Evolutionary conservation across 2,329 filamentous ascomycete species (phyloP).

Genomic region (Fusarium redolens): DNA sequence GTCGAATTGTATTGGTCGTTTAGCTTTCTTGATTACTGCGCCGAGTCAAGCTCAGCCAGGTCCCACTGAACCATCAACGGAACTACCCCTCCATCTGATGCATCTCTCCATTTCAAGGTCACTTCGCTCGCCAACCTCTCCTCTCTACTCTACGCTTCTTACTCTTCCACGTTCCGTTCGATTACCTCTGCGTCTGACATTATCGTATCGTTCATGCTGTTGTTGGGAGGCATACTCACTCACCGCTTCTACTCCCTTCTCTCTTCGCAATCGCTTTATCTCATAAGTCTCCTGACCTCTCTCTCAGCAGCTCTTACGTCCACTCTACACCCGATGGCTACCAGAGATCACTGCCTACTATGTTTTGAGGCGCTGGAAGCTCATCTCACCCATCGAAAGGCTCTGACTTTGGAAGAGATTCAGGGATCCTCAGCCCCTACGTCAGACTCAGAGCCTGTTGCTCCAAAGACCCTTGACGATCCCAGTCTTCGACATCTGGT

Average conservation of each 20-base stretch:
- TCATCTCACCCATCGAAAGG: slow-evolving; percentile 75
- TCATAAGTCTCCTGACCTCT: slow-evolving; percentile 17
- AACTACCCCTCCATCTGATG: slow-evolving; percentile 26
- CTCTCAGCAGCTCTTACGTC: slow-evolving; percentile 1
- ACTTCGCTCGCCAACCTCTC: slow-evolving; percentile 5
- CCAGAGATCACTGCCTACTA: slow-evolving; percentile 85
- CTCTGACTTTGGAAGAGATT: slow-evolving; percentile 75
- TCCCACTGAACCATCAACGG: slow-evolving; percentile 11
- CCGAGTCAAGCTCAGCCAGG: slow-evolving; percentile 4
- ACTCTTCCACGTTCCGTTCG: not conserved
- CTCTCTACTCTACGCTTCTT: not conserved
- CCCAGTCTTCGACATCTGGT: slow-evolving; percentile 58
- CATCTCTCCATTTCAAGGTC: slow-evolving; percentile 2
- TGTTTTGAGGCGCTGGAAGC: slow-evolving; percentile 91
- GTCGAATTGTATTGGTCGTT: slow-evolving; percentile 12
- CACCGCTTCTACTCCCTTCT: slow-evolving; percentile 17
- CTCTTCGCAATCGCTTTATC: slow-evolving; percentile 19
- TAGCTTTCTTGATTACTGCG: not conserved
- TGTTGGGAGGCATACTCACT: slow-evolving; percentile 12
- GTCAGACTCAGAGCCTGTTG: slow-evolving; percentile 24
- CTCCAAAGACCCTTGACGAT: slow-evolving; percentile 48
- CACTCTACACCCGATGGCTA: slow-evolving; percentile 73
- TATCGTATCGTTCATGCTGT: slow-evolving; percentile 23
- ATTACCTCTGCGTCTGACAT: slow-evolving; percentile 10
- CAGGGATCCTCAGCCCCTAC: slow-evolving; percentile 71